Evolutionary conservation across 73 alveolate genomes (phyloP).

Genomic region (Tetrahymena thermophila): DNA sequence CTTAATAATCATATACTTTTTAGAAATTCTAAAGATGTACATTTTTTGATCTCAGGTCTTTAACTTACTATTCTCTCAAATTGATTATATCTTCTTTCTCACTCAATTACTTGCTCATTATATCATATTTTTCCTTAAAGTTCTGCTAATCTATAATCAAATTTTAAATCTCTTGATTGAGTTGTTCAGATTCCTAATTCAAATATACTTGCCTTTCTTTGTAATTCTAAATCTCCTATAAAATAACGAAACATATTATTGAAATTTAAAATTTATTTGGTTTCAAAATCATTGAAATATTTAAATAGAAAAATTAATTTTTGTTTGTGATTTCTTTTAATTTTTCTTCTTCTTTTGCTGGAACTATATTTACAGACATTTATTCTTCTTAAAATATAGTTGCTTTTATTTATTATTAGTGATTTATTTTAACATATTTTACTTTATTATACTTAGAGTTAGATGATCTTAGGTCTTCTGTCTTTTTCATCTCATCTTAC

Average conservation of each 20-base stretch:
- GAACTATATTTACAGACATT: too few relatives aligned
- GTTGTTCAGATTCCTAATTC: background rate
- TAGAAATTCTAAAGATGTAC: conserved; percentile 24
- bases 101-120: conserved; percentile 11
- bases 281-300: too few relatives aligned
- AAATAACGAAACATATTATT: background rate
- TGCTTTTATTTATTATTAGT: too few relatives aligned
- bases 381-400: too few relatives aligned
- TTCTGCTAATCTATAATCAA: background rate
- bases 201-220: background rate
- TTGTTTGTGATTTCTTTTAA: too few relatives aligned
- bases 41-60: conserved; percentile 29
- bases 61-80: conserved; percentile 31
- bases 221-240: background rate
- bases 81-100: conserved; percentile 26
- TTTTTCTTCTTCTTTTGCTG: too few relatives aligned
- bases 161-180: background rate
- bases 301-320: too few relatives aligned
- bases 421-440: background rate
- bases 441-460: conserved; percentile 10
- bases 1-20: conserved; percentile 39
- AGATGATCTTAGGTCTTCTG: conserved; percentile 9
- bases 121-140: conserved; percentile 16
- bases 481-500: background rate
- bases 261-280: background rate